Base-by-base conservation (phyloP, 306 rosid species). In the Fragaria nilgerrensis region DNA sequence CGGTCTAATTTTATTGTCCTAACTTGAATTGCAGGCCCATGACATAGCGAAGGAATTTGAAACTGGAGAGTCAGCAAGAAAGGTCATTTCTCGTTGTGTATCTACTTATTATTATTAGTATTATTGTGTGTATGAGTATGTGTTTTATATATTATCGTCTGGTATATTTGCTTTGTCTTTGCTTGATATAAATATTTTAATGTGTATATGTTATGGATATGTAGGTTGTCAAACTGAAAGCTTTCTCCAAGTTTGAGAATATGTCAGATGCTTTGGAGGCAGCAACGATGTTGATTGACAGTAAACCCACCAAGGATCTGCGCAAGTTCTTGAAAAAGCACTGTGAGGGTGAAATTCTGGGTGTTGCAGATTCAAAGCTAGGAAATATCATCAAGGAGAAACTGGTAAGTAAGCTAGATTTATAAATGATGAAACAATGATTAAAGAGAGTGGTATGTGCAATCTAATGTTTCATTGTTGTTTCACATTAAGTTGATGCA, bases 341-440 rank as follows among this genome's bases (percentile, higher is more conserved):
- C 67, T 95, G 98, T 73, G 85, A 85, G 48, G 90, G 90, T 43
- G 99, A 95, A 77, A 85, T 86, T 0, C 78, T 95, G 19, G 99
- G 88, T 25, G 99, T 95, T 2, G 91, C 98, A 17, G 97, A 95
- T 79, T 92, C 99, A 4, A 95, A 92, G 85, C 96, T 95, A 49
- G 98, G 98, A 81, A 89, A 80, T 72, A 64, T 89, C 56, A 91
- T 95, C 6, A 95, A 95, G 84, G 99, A 92, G 66, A 95, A 95
- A 83, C 76, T 95, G 91, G 99, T 95, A 50, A 65, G 89, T 17
- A 20, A 50, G 68, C 25, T 39, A 0, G 64, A 62, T 45, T 25
- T 67, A 19, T 29, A 16, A 19, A 19, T 53, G 36, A 29, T 68
- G 68, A 52, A 68, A 44, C 19, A 19, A 23, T 62, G 32, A 47